Evolutionary conservation across 495 filamentous ascomycete species (phyloP).

Genomic region (Xylaria intraflava): DNA sequence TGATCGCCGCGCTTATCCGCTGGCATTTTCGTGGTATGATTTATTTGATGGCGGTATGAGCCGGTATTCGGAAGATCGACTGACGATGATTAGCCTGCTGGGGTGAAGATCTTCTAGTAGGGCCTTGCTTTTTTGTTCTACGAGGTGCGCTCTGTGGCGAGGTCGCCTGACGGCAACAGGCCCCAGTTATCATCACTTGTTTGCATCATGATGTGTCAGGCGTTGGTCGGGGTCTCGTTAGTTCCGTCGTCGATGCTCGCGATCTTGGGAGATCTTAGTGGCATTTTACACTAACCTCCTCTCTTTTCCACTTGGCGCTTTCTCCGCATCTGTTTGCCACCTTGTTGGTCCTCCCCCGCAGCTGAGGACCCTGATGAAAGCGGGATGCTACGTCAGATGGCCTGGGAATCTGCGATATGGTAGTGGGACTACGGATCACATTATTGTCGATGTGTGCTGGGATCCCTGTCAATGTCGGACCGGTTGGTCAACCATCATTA

Average conservation of each 20-base stretch:
- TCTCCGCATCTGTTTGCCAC: not conserved
- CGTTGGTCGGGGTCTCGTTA: not conserved
- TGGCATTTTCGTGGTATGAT: not conserved
- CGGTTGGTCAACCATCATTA: no score
- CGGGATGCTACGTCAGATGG: no score
- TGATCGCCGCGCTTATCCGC: not conserved
- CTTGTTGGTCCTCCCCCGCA: not conserved
- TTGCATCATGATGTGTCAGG: slow-evolving; percentile 7
- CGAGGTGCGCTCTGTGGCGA: not conserved
- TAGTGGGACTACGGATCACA: no score
- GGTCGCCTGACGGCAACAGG: not conserved
- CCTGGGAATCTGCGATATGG: no score
- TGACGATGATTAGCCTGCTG: not conserved
- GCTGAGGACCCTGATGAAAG: not conserved
- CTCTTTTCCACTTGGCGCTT: not conserved
- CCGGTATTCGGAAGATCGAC: not conserved
- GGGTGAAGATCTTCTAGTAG: not conserved
- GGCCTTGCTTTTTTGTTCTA: not conserved
- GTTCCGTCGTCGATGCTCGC: not conserved
- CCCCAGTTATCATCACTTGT: not conserved
- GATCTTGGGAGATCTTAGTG: not conserved
- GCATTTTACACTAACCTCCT: not conserved
- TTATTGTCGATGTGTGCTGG: no score
- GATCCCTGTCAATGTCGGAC: no score
- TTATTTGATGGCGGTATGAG: not conserved